phyloP scores from a whole-genome alignment of 2,329 filamentous ascomycete genomes.

The Exophiala dermatitidis region DNA sequence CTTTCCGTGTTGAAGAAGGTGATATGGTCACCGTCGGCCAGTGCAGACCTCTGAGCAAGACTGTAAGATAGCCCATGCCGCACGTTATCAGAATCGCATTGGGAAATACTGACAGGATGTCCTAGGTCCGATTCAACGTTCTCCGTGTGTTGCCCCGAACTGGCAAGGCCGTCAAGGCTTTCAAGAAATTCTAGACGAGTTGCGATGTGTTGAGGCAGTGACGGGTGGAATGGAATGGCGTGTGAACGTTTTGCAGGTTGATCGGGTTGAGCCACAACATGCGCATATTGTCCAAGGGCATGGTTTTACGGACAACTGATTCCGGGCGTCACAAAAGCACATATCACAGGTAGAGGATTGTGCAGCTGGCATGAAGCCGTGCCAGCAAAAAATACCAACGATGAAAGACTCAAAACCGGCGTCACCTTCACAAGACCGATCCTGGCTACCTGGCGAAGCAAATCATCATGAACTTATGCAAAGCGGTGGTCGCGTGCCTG shows the following conservation, averaged over 20 bases:
- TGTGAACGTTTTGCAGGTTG: not conserved
- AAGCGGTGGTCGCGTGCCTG: no score
- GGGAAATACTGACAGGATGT: constrained; percentile 1
- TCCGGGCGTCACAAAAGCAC: constrained; percentile 13
- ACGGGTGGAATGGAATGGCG: not conserved
- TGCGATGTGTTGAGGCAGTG: not conserved
- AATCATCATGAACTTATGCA: no score
- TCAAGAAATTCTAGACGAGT: constrained; percentile 85
- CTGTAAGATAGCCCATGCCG: constrained; percentile 56
- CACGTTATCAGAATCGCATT: not conserved
- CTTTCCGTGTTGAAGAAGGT: constrained; percentile 99
- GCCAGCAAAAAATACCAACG: constrained; percentile 2
- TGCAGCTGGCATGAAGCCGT: constrained; percentile 10
- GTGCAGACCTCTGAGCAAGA: constrained; percentile 99
- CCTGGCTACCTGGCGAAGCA: not conserved
- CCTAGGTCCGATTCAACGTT: constrained; percentile 96
- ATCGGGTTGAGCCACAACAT: constrained; percentile 3
- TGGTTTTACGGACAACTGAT: constrained; percentile 7
- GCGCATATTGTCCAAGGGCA: constrained; percentile 4
- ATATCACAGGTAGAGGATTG: constrained; percentile 14
- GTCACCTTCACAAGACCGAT: not conserved
- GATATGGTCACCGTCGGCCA: constrained; percentile 99
- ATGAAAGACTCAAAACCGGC: constrained; percentile 2
- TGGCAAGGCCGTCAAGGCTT: constrained; percentile 94
- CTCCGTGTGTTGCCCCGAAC: constrained; percentile 96